Evolutionary conservation across 345 rosid species (phyloP), one percentile per base, ranked within the genome.

Genomic region (Hibiscus tridactylites): DNA sequence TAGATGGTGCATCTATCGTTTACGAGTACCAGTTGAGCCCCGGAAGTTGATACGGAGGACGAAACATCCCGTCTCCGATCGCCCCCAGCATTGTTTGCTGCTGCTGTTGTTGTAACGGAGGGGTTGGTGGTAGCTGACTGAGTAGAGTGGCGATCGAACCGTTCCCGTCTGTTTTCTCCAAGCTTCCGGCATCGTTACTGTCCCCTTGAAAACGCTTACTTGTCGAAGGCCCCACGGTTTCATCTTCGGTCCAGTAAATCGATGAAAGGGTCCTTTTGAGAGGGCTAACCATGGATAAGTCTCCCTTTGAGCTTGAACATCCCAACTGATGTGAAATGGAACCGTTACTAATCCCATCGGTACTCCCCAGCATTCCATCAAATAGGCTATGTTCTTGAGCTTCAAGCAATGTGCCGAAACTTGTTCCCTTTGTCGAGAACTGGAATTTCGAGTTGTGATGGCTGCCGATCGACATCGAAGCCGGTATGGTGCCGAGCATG

Each of bases 21-120:
- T 82, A 90, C 63, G 91, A 68, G 77, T 81, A 89, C 97, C 98
- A 91, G 79, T 89, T 93, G 74, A 91, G 74, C 59, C 93, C 93
- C 3, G 88, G 63, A 59, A 86, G 75, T 69, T 91, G 94, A 72
- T 80, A 86, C 17, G 88, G 79, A 61, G 86, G 85, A 76, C 91
- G 81, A 73, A 81, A 83, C 54, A 80, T 63, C 2, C 84, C 91
- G 60, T 91, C 92, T 4, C 88, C 88, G 16, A 86, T 13, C 26
- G 88, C 70, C 63, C 90, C 95, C 49, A 82, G 24, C 63, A 75
- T 63, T 47, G 85, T 1, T 16, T 21, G 13, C 9, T 56, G 58
- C n/a, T 86, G 90, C 19, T 78, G 88, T 69, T 83, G 93, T 79
- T 79, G 73, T 12, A 39, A 39, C 44, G 79, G 65, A 58, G 83